Base-by-base conservation (phyloP, 345 rosid genomes). In the Eucalyptus cladocalyx region DNA sequence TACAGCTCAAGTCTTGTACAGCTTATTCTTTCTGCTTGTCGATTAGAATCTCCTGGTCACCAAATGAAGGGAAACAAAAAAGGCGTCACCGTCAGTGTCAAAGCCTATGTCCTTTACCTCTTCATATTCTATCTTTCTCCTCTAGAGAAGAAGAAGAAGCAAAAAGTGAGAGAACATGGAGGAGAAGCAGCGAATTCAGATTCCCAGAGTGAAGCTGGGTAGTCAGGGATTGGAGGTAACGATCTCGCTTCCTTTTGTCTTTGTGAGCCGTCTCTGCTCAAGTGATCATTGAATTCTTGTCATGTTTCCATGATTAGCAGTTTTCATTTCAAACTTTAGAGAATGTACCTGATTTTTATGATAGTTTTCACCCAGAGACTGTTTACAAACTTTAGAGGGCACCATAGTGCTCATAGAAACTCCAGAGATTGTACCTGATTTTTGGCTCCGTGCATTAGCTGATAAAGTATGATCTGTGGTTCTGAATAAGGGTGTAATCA, bases 221-320 rank as follows among this genome's bases (percentile, higher is more conserved):
- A 90, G 89, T 87, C 93, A 92, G 43, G 96, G 94, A 19, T 54
- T 93, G 72, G 93, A 93, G 92, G 94, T 92, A 90, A 86, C 32
- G 18, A 6, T 13, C 19, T 76, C 7, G 43, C 49, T 86, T 81
- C 12, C 62, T 28, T 21, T 34, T 50, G 21, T 51, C 18, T 24
- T 37, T 53, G 80, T 17, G n/a, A 26, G 48, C 34, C 11, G 12
- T 45, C 4, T n/a, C 7, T 87, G 16, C 37, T 30, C 24, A 18
- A 76, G 4, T 24, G 87, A 24, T 24, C 53, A 7, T 24, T 6
- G 53, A 42, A 14, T 13, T 85, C n/a, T 85, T 85, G 87, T 13
- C 4, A 43, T 30, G 87, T 83, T 24, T 58, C 17, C 90, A 11
- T 65, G 8, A 24, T 81, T 69, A 72, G 89, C 14, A 30, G 28